A percentile compares a stretch with the other conserved stretches of the same genome.
Evolutionary conservation across 805 yeast genomes (phyloP).

Genomic region (Clavispora vitiphila): DNA sequence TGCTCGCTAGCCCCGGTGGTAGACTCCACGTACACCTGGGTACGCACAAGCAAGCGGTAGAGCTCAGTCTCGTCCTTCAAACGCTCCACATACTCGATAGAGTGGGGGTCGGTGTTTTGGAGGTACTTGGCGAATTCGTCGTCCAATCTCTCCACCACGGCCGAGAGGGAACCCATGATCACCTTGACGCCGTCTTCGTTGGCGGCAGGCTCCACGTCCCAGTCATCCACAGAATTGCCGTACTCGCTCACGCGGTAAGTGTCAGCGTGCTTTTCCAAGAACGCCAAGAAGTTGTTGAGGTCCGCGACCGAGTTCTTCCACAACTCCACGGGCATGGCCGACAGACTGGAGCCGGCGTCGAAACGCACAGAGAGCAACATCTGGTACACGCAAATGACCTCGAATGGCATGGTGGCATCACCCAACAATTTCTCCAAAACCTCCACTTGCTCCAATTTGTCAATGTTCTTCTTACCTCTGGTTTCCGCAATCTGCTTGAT

Average conservation of each 20-base stretch:
- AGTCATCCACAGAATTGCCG: conserved; percentile 66
- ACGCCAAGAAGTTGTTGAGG: conserved; percentile 53
- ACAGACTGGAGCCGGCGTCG: conserved; percentile 64
- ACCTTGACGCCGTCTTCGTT: conserved; percentile 59
- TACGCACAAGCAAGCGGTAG: conserved; percentile 72
- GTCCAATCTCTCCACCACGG: conserved; percentile 88
- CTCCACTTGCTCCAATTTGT: conserved; percentile 70
- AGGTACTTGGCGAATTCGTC: conserved; percentile 89
- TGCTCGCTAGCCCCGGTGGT: conserved; percentile 52
- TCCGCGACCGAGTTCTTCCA: conserved; percentile 74
- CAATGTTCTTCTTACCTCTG: conserved; percentile 94
- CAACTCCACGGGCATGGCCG: conserved; percentile 71
- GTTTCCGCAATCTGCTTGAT: conserved; percentile 75
- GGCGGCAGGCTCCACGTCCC: conserved; percentile 62
- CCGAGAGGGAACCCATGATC: conserved; percentile 77
- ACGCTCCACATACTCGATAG: conserved; percentile 87
- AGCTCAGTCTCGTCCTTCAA: conserved; percentile 79
- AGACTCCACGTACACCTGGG: conserved; percentile 79
- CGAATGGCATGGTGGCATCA: conserved; percentile 42
- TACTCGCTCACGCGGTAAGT: conserved; percentile 70
- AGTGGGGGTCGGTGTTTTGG: conserved; percentile 89
- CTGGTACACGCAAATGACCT: conserved; percentile 70
- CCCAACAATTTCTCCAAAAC: conserved; percentile 60
- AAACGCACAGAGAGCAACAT: conserved; percentile 84
- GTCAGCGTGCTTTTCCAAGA: conserved; percentile 58